A percentile compares a stretch with the other conserved stretches of the same genome.
Conservation (phyloP, 371 early-diverging fungal species). For the Batkoa obscura region DNA sequence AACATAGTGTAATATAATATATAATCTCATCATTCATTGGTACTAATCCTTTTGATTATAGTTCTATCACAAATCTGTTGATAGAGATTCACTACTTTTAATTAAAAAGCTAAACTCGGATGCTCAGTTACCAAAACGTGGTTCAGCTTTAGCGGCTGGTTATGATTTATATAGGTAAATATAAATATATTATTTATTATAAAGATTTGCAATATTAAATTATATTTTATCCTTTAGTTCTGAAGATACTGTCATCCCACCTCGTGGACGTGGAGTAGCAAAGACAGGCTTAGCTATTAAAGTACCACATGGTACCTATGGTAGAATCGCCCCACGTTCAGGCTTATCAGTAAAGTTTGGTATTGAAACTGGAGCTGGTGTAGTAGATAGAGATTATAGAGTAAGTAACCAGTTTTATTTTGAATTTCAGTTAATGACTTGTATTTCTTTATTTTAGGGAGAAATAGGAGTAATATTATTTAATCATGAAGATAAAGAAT, state of each 20-base stretch:
- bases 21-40: too few species aligned
- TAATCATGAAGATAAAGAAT: slow-evolving; percentile 69
- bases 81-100: too few species aligned
- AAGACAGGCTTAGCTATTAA: slow-evolving; percentile 69
- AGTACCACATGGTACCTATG: slow-evolving; percentile 77
- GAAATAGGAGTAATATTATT: slow-evolving; percentile 69
- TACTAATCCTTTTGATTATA: too few species aligned
- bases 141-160: slow-evolving; percentile 71
- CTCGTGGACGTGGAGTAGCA: slow-evolving; percentile 48
- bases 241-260: slow-evolving; percentile 40
- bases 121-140: slow-evolving; percentile 66
- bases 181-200: not conserved
- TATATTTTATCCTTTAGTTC: slow-evolving; percentile 24
- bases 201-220: too few species aligned
- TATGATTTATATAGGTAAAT: slow-evolving; percentile 83
- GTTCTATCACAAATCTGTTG: too few species aligned
- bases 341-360: slow-evolving; percentile 84
- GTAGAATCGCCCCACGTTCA: slow-evolving; percentile 86
- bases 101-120: slow-evolving; percentile 35
- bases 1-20: too few species aligned
- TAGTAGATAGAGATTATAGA: slow-evolving; percentile 92
- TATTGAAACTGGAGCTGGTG: slow-evolving; percentile 91
- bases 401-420: slow-evolving; percentile 29
- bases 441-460: slow-evolving; percentile 12
- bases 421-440: not conserved